Conservation (phyloP, 805 yeast species). For the Helenozyma baotianmanensis region DNA sequence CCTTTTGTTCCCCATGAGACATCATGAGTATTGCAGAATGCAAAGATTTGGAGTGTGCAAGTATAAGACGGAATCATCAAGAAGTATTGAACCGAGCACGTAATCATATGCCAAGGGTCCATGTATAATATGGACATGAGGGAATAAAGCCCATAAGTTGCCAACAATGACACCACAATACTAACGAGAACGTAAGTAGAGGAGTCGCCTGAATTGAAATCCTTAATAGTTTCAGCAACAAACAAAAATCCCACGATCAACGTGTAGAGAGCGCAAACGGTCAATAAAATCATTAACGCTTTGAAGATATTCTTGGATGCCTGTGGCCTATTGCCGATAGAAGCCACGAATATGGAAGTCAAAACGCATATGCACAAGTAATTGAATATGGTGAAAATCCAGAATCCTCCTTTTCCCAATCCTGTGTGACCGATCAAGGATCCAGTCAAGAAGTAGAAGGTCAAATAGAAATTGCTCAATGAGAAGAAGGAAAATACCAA, state of each 20-base stretch:
- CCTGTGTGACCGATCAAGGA: slow-evolving; percentile 48
- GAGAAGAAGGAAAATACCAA: slow-evolving; percentile 23
- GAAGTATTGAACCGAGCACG: slow-evolving; percentile 85
- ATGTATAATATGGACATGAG: slow-evolving; percentile 78
- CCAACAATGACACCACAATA: slow-evolving; percentile 75
- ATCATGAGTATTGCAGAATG: slow-evolving; percentile 97
- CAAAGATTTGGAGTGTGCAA: slow-evolving; percentile 89
- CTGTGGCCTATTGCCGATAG: slow-evolving; percentile 97
- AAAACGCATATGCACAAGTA: slow-evolving; percentile 78
- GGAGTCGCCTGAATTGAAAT: slow-evolving; percentile 37
- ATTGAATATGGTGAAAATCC: slow-evolving; percentile 80
- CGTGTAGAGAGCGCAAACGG: slow-evolving; percentile 78
- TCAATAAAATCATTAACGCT: slow-evolving; percentile 63
- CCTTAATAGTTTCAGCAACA: slow-evolving; percentile 50
- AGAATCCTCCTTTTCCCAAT: slow-evolving; percentile 71
- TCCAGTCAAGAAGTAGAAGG: slow-evolving; percentile 24
- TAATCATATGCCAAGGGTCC: slow-evolving; percentile 95
- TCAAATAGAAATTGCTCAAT: slow-evolving; percentile 24
- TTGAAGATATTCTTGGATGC: slow-evolving; percentile 83
- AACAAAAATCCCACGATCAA: slow-evolving; percentile 78
- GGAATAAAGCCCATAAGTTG: slow-evolving; percentile 88
- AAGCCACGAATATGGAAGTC: slow-evolving; percentile 83
- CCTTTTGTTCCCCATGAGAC: slow-evolving; percentile 99
- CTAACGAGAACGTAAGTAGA: slow-evolving; percentile 57
- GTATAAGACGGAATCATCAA: slow-evolving; percentile 86